Base-by-base conservation (phyloP, 805 yeast genomes). In the Wickerhamomyces chaumierensis region DNA sequence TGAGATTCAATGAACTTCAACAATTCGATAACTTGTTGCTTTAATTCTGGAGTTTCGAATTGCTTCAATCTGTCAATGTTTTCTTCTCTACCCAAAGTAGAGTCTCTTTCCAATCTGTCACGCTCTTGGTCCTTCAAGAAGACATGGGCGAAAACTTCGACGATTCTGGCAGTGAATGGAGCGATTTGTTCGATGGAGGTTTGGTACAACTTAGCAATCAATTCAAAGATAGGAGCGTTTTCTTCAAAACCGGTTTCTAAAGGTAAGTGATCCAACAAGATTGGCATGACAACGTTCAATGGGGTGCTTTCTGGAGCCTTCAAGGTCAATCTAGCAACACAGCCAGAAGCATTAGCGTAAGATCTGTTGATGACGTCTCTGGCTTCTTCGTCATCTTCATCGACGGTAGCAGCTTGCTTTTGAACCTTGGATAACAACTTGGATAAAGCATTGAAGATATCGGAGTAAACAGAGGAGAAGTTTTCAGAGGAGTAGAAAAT, bases 321-420 rank as follows among this genome's bases (percentile, higher is more conserved):
- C 58, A 84, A 65, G 13, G 83, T 73, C 83, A 92, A 71, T 63
- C 98, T 78, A 15, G 95, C 88, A 41, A 88, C 95, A 72, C 97
- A 92, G 34, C 98, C 98, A 60, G 92, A 81, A 4, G 95, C 95
- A 60, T 92, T 92, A 43, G 97, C 96, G 49, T 75, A 76, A 5
- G 94, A 77, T 65, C 95, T 73, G 63, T 80, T 79, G 50, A 84
- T 73, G 43, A 76, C 81, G 47, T 86, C 95, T 53, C 72, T 73
- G 27, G 84, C 69, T 58, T 82, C 90, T 48, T 81, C 94, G 52
- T 78, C 86, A 44, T 75, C 82, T 40, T 66, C 75, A 39, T 63
- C 72, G 35, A 56, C 58, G 36, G 57, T 49, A 17, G 65, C 49
- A 40, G 75, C 80, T 63, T 81, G 82, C 60, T 73, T 77, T 58